A percentile compares a stretch with the other conserved stretches of the same genome.
phyloP scores from a whole-genome alignment of 148 eudicot genomes.

The Dysphania ambrosioides region DNA sequence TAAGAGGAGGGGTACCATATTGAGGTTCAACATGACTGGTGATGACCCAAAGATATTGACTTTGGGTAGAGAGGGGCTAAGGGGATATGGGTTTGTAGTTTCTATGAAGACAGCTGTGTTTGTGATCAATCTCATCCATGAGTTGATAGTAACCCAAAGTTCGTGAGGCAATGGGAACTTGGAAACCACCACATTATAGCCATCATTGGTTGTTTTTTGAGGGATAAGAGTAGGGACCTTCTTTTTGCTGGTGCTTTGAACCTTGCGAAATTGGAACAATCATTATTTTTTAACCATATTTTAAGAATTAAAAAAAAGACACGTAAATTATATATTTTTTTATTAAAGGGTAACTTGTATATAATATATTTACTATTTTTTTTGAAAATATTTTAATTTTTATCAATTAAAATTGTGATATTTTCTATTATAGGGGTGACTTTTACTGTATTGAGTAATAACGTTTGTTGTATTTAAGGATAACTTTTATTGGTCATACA shows the following conservation, averaged over 20 bases:
- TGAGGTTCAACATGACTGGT: background rate
- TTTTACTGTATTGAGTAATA: no score
- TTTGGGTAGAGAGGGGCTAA: conserved; percentile 8
- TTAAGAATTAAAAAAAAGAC: no score
- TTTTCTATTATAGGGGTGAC: no score
- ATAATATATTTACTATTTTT: no score
- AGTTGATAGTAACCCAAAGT: conserved; percentile 11
- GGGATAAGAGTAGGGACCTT: conserved; percentile 22
- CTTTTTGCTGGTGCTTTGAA: conserved; percentile 12
- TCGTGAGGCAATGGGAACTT: background rate
- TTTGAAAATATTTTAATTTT: no score
- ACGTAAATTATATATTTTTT: no score
- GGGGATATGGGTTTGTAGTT: conserved; percentile 12
- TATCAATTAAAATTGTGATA: no score
- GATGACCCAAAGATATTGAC: conserved; percentile 10
- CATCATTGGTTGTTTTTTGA: background rate
- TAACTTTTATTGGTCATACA: no score
- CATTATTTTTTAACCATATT: background rate
- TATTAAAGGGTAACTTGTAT: no score
- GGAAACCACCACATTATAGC: conserved; percentile 4
- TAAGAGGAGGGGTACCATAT: background rate
- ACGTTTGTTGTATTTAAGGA: no score
- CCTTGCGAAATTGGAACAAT: conserved; percentile 18
- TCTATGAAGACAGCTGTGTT: conserved; percentile 13
- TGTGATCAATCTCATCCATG: conserved; percentile 9